Base-by-base conservation (phyloP, 805 yeast genomes). In the Metschnikowia reukaufii region DNA sequence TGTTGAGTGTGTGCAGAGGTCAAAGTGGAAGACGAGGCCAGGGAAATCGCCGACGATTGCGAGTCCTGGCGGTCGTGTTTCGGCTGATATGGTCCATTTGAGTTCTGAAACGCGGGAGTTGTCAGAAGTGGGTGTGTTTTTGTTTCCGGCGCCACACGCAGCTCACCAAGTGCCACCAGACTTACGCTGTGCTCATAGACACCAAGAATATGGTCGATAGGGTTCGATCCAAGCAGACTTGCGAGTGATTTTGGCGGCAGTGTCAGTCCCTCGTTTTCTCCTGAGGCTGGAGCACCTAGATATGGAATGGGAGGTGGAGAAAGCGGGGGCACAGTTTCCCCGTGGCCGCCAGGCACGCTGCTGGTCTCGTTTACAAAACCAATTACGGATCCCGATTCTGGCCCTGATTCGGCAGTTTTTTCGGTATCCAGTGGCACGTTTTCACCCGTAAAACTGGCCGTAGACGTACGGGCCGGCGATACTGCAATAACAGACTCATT, bases 41-140 rank as follows among this genome's bases (percentile, higher is more conserved):
- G 60, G 4, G 74, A 70, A 4, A 63, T 55, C 5, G 61, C 61
- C 1, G 73, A 67, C 1, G 74, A 62, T 37, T 62, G 73, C 0
- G 74, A 67, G 18, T 65, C 64, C 30, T 72, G 67, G 25, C 76
- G 50, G 29, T 42, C 49, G 44, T 68, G 73, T 6, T 20, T 19
- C 9, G 48, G 53, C 25, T 16, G 32, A 13, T 34, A 12, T 25
- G 29, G 8, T 25, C 12, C 12, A 13, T 16, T 15, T 4, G 9
- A 6, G 15, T 12, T 2, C 18, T 44, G 48, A 9, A 41, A 31
- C 2, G 48, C 44, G 6, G 52, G 52, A 1, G 52, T 39, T 3
- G 41, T 27, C 4, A 36, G 10, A 6, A 32, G 23, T 7, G 48
- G 41, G 36, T 42, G 29, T 13, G 41, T 15, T n/a, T 16, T 29